Conservation (phyloP, 176 grass and related monocot genomes). For the Triticum timopheevii region DNA sequence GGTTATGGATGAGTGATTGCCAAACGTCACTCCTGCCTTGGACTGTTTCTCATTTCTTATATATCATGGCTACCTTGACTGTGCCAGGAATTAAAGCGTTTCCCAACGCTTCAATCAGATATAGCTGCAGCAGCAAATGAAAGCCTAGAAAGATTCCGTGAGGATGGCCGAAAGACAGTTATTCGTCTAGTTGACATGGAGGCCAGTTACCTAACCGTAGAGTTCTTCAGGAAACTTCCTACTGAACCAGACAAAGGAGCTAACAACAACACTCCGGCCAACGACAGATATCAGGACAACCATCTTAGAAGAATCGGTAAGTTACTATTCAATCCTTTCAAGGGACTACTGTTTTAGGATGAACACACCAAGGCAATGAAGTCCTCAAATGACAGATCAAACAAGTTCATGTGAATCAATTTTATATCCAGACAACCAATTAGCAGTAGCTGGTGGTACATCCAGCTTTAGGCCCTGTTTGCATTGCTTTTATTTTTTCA, state of each 20-base stretch:
- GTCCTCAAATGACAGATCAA: background rate
- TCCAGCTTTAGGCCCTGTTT: background rate
- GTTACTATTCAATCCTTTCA: background rate
- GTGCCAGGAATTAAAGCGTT: constrained; percentile 89
- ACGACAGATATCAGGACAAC: constrained; percentile 86
- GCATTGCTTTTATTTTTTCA: background rate
- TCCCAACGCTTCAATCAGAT: constrained; percentile 95
- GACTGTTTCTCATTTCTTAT: background rate
- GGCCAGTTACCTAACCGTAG: constrained; percentile 91
- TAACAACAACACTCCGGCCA: constrained; percentile 61
- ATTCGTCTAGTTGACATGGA: constrained; percentile 98
- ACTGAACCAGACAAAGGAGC: constrained; percentile 84
- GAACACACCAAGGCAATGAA: background rate
- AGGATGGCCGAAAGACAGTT: constrained; percentile 91
- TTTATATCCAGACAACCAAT: background rate
- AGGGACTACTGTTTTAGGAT: background rate
- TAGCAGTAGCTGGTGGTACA: background rate
- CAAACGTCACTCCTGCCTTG: background rate
- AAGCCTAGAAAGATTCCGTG: constrained; percentile 90
- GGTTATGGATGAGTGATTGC: background rate
- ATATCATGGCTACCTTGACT: constrained; percentile 12
- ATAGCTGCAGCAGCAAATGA: constrained; percentile 98
- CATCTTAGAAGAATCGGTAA: constrained; percentile 96
- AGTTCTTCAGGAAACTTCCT: constrained; percentile 98
- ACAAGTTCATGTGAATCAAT: background rate